phyloP scores from a whole-genome alignment of 1,139 yeast species.

The Meyerozyma smithsonii region DNA sequence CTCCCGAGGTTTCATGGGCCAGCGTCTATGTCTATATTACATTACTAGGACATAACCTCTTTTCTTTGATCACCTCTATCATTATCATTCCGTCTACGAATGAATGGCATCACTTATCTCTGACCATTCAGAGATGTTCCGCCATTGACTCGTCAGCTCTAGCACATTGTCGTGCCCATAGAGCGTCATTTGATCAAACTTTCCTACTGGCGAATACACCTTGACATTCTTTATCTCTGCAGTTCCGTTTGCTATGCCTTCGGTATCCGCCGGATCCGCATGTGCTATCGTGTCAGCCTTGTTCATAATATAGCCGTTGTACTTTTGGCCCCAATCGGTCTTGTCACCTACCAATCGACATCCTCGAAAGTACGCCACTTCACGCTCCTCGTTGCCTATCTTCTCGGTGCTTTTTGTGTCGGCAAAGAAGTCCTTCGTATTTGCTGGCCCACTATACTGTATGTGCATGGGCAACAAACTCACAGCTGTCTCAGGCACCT shows the following conservation, averaged over 20 bases:
- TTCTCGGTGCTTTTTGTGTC: constrained; percentile 22
- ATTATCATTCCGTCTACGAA: neutral
- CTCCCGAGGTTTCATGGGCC: too few species aligned
- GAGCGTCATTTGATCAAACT: constrained; percentile 24
- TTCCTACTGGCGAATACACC: constrained; percentile 27
- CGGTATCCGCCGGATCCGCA: constrained; percentile 11
- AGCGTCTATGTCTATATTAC: too few species aligned
- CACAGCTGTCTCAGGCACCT: constrained; percentile 17
- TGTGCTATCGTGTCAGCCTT: constrained; percentile 26
- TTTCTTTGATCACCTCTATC: neutral
- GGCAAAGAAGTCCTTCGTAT: constrained; percentile 32
- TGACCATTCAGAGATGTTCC: constrained; percentile 31
- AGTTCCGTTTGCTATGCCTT: constrained; percentile 12
- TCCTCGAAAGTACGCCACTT: constrained; percentile 36
- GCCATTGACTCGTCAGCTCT: constrained; percentile 23
- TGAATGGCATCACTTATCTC: constrained; percentile 30
- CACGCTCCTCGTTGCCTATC: constrained; percentile 12
- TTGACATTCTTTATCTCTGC: constrained; percentile 21
- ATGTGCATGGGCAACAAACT: constrained; percentile 38
- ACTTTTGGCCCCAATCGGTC: constrained; percentile 15
- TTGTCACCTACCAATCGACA: constrained; percentile 31
- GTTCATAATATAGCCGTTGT: constrained; percentile 28
- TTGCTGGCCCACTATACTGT: constrained; percentile 35
- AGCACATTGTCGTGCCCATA: constrained; percentile 39
- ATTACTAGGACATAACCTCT: too few species aligned